phyloP scores from a whole-genome alignment of 805 yeast genomes.

The Barnettozyma siamensis region DNA sequence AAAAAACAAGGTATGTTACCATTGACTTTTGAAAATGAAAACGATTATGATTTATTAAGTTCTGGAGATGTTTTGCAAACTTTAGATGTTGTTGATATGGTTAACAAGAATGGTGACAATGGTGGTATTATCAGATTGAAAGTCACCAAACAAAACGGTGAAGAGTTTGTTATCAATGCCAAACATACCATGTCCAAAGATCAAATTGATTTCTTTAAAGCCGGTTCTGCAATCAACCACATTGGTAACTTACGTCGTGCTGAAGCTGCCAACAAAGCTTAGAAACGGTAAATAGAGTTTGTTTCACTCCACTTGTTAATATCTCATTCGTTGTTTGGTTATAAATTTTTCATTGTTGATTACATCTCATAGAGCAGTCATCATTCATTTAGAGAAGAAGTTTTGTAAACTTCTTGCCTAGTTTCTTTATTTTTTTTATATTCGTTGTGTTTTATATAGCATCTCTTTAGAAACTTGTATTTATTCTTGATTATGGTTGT shows the following conservation, averaged over 20 bases:
- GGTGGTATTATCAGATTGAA: constrained; percentile 73
- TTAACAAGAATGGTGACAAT: constrained; percentile 77
- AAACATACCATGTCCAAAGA: constrained; percentile 97
- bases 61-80: constrained; percentile 79
- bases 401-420: too few relatives aligned
- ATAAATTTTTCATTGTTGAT: too few relatives aligned
- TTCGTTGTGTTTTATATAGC: too few relatives aligned
- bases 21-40: constrained; percentile 82
- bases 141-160: constrained; percentile 73
- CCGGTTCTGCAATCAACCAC: constrained; percentile 94
- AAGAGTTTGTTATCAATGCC: constrained; percentile 60
- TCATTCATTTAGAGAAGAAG: too few relatives aligned
- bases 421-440: too few relatives aligned
- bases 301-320: too few relatives aligned
- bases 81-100: constrained; percentile 64
- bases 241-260: constrained; percentile 58
- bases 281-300: too few relatives aligned
- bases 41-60: constrained; percentile 76
- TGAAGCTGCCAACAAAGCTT: constrained; percentile 21
- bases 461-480: too few relatives aligned
- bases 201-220: constrained; percentile 92
- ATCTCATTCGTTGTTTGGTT: too few relatives aligned
- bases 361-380: too few relatives aligned
- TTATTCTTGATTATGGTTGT: too few relatives aligned
- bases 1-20: constrained; percentile 98